Conservation (phyloP, 768 basidiomycete species). For the Bullera alba region DNA sequence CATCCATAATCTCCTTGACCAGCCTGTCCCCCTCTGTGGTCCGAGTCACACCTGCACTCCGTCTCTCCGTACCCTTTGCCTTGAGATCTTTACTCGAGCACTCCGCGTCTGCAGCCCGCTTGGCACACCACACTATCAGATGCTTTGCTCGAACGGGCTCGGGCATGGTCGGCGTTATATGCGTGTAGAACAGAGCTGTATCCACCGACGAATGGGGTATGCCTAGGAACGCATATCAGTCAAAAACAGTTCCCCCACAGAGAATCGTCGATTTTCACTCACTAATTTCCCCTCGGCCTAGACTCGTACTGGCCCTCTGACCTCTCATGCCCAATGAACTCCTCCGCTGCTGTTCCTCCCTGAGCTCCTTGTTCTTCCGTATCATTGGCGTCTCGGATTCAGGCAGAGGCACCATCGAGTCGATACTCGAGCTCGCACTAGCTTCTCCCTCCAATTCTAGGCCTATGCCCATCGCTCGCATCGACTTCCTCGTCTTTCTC, state of each 20-base stretch:
- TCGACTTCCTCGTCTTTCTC: slow-evolving; percentile 25
- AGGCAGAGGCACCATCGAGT: slow-evolving; percentile 35
- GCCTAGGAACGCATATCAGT: no score
- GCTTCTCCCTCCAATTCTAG: slow-evolving; percentile 10
- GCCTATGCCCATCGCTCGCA: slow-evolving; percentile 9
- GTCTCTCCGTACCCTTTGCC: slow-evolving; percentile 22
- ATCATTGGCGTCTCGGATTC: slow-evolving; percentile 43
- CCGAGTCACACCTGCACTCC: slow-evolving; percentile 6
- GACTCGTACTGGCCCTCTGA: slow-evolving; percentile 38
- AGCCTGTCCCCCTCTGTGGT: slow-evolving; percentile 40
- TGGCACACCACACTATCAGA: slow-evolving; percentile 37
- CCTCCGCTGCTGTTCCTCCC: slow-evolving; percentile 31
- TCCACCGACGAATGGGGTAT: slow-evolving; percentile 40
- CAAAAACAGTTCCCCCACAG: no score
- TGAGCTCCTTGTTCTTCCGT: slow-evolving; percentile 39
- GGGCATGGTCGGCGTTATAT: slow-evolving; percentile 34
- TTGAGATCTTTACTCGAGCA: slow-evolving; percentile 5
- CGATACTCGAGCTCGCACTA: slow-evolving; percentile 5
- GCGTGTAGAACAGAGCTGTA: slow-evolving; percentile 31
- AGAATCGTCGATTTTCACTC: slow-evolving; percentile 2
- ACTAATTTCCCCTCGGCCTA: slow-evolving; percentile 43
- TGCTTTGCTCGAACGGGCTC: slow-evolving; percentile 41
- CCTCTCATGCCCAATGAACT: slow-evolving; percentile 36
- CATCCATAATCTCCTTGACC: slow-evolving; percentile 39
- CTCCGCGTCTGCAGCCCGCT: slow-evolving; percentile 26